Evolutionary conservation across 208 protist species (phyloP).

Genomic region (Cochliopodium minus): DNA sequence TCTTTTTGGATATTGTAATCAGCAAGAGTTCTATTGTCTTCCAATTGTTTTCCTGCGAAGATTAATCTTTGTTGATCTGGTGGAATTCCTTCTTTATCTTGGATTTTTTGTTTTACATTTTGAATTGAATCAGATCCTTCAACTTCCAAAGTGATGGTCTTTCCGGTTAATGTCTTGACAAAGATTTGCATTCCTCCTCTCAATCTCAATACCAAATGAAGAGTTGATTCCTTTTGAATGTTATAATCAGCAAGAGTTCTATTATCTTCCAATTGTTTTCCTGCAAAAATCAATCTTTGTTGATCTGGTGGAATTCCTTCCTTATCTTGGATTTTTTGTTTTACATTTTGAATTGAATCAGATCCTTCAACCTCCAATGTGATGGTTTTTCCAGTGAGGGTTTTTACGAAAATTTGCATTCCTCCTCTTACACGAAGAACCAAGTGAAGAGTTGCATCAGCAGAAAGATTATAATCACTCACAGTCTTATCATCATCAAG

Average conservation of each 20-base stretch:
- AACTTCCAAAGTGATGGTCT: conserved; percentile 21
- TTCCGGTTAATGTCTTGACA: conserved; percentile 23
- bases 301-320: conserved; percentile 25
- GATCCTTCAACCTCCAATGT: conserved; percentile 15
- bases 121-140: conserved; percentile 13
- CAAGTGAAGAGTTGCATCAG: background rate
- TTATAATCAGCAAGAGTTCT: conserved; percentile 63
- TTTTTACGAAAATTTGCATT: conserved; percentile 18
- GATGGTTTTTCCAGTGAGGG: conserved; percentile 22
- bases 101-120: conserved; percentile 15
- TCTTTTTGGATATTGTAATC: conserved; percentile 81
- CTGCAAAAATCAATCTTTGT: conserved; percentile 57
- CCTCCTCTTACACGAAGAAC: background rate
- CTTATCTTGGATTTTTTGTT: conserved; percentile 23
- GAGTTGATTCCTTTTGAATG: conserved; percentile 72
- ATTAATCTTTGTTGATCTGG: conserved; percentile 44
- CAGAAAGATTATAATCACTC: background rate
- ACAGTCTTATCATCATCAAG: background rate
- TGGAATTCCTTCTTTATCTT: conserved; percentile 20
- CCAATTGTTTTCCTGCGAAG: conserved; percentile 67
- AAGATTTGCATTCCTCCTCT: conserved; percentile 55
- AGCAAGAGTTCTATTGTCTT: conserved; percentile 55
- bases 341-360: conserved; percentile 18
- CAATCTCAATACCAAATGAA: conserved; percentile 65
- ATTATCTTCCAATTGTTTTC: conserved; percentile 69